phyloP scores from a whole-genome alignment of 2,329 filamentous ascomycete genomes.

The Xylariales sp. region DNA sequence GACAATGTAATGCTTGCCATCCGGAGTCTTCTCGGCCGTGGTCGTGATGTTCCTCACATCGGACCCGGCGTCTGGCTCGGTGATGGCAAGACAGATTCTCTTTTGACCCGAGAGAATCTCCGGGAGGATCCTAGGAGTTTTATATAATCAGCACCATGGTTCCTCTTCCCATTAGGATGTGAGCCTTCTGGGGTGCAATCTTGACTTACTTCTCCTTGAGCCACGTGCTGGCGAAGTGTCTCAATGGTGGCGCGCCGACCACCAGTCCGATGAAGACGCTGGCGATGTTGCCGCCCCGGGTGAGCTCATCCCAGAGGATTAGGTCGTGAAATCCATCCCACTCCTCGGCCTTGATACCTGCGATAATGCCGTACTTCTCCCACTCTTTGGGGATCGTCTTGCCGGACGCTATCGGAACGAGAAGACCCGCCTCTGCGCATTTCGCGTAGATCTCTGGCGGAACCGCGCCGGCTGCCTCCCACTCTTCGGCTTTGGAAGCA shows the following conservation, averaged over 20 bases:
- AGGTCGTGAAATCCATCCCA: conserved; percentile 34
- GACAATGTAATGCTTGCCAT: conserved; percentile 41
- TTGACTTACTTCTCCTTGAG: no score
- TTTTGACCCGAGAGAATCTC: conserved; percentile 33
- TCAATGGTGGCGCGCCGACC: conserved; percentile 85
- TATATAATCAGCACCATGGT: no score
- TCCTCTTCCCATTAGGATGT: no score
- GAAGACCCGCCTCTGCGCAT: no score
- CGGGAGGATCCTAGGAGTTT: conserved; percentile 15
- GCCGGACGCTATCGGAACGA: no score
- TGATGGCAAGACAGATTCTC: conserved; percentile 15
- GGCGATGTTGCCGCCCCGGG: conserved; percentile 16
- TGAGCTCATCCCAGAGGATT: conserved; percentile 29
- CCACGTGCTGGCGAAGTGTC: conserved; percentile 85
- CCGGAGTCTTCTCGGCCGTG: conserved; percentile 9
- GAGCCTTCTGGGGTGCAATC: no score
- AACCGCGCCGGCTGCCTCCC: no score
- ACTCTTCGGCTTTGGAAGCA: no score
- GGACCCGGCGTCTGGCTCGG: conserved; percentile 15
- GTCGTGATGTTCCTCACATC: conserved; percentile 13
- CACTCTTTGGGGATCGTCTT: no score
- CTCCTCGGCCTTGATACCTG: conserved; percentile 18
- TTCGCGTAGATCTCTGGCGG: no score
- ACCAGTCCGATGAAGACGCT: conserved; percentile 73
- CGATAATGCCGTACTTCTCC: no score